Evolutionary conservation across 352 stramenopile genomes (phyloP).

Genomic region (Thalassiosira hispida): DNA sequence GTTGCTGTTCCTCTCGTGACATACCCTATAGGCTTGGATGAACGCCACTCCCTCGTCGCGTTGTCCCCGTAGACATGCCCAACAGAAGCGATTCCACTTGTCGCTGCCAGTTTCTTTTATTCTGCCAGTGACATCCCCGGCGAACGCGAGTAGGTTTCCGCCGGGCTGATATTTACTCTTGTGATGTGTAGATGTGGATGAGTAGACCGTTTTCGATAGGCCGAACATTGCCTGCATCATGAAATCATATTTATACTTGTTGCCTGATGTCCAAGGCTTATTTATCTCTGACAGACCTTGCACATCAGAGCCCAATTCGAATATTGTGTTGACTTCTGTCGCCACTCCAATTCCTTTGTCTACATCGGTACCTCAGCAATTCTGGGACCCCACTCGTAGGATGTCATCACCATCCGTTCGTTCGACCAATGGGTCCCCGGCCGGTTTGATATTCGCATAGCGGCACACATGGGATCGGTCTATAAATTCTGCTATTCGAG

Average conservation of each 20-base stretch:
- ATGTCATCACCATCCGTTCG: too few relatives aligned
- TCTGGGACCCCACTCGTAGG: too few relatives aligned
- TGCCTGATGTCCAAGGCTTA: constrained; percentile 16
- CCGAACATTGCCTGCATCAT: constrained; percentile 10
- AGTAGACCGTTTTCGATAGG: background rate
- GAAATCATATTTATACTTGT: background rate
- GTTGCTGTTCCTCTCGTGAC: background rate
- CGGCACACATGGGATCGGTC: too few relatives aligned
- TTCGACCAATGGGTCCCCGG: too few relatives aligned
- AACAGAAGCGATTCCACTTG: constrained; percentile 16
- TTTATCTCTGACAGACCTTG: constrained; percentile 31
- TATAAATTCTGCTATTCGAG: too few relatives aligned
- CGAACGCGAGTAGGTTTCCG: background rate
- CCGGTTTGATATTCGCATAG: too few relatives aligned
- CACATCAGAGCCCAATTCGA: too few relatives aligned
- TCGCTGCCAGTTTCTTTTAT: background rate
- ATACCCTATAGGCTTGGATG: constrained; percentile 37
- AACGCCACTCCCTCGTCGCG: constrained; percentile 15
- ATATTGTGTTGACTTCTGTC: too few relatives aligned
- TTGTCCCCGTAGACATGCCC: background rate
- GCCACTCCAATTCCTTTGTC: constrained; percentile 15
- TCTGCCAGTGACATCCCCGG: background rate
- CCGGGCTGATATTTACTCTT: constrained; percentile 6
- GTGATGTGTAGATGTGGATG: background rate
- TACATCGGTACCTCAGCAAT: constrained; percentile 2